Evolutionary conservation across 208 protist species (phyloP).

Genomic region (Naegleria gruberi): DNA sequence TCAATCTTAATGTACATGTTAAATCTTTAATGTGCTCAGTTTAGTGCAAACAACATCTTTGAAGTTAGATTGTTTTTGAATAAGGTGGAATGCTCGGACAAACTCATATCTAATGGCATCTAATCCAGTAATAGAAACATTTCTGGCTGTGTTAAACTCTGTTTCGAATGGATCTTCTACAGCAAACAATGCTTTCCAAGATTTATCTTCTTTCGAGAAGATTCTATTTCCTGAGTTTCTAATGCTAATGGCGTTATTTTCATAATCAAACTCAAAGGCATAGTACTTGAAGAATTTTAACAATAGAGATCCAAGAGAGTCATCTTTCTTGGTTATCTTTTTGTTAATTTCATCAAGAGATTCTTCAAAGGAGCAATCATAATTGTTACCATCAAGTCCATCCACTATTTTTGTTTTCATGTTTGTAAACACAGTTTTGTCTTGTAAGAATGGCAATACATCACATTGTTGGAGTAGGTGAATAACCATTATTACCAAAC

Average conservation of each 20-base stretch:
- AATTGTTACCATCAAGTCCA: neutral
- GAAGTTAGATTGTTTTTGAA: neutral
- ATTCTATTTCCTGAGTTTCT: neutral
- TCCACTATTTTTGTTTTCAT: neutral
- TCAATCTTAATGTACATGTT: neutral
- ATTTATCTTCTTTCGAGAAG: neutral
- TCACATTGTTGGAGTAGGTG: neutral
- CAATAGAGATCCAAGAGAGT: neutral
- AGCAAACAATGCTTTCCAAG: neutral
- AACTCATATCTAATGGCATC: neutral
- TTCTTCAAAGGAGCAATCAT: neutral
- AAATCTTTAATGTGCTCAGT: neutral
- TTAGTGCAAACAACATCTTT: neutral
- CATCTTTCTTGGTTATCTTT: neutral
- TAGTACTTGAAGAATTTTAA: conserved; percentile 14
- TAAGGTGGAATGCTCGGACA: neutral
- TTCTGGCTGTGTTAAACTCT: neutral
- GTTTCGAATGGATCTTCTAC: conserved; percentile 18
- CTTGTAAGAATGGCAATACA: conserved; percentile 1
- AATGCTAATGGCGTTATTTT: neutral
- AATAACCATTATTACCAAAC: neutral
- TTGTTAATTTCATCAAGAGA: neutral
- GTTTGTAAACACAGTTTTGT: neutral
- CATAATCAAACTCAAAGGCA: conserved; percentile 5
- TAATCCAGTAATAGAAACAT: neutral